phyloP scores from a whole-genome alignment of 1,139 yeast genomes.

The Blastobotrys ciferrii region DNA sequence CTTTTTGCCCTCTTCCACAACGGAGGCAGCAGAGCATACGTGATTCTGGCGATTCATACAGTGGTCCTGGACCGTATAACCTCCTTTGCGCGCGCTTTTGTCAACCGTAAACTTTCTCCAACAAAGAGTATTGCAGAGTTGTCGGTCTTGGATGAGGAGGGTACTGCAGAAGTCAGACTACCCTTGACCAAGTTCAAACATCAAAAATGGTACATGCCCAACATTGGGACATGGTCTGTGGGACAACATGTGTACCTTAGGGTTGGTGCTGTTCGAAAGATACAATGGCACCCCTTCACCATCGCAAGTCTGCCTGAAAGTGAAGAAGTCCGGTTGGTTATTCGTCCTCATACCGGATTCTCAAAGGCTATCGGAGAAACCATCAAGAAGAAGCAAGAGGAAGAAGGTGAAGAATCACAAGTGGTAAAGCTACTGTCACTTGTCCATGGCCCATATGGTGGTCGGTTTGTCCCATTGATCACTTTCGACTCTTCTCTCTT shows the following conservation, averaged over 20 bases:
- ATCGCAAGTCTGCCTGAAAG: slow-evolving; percentile 43
- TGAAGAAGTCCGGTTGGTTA: slow-evolving; percentile 43
- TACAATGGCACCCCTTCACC: slow-evolving; percentile 52
- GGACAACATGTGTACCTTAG: slow-evolving; percentile 49
- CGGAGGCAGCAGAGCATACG: slow-evolving; percentile 39
- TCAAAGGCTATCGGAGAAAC: slow-evolving; percentile 41
- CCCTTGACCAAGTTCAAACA: slow-evolving; percentile 25
- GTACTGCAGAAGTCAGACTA: slow-evolving; percentile 29
- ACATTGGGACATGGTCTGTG: slow-evolving; percentile 46
- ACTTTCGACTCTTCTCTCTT: slow-evolving; percentile 45
- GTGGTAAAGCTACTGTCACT: slow-evolving; percentile 37
- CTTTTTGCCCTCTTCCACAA: slow-evolving; percentile 47
- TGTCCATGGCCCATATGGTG: slow-evolving; percentile 50
- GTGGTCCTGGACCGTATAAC: slow-evolving; percentile 47
- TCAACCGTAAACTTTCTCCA: slow-evolving; percentile 43
- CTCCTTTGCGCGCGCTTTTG: slow-evolving; percentile 35
- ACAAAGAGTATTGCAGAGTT: slow-evolving; percentile 41
- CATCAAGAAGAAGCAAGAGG: slow-evolving; percentile 30
- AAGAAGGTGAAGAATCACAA: slow-evolving; percentile 16
- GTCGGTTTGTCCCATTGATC: slow-evolving; percentile 42
- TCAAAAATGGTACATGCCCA: slow-evolving; percentile 41
- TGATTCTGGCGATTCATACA: slow-evolving; percentile 46
- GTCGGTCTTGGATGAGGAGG: slow-evolving; percentile 43
- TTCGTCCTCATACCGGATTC: slow-evolving; percentile 46
- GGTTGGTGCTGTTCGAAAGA: slow-evolving; percentile 40